Conservation (phyloP, 116 monocot species). For the Iris pallida region DNA sequence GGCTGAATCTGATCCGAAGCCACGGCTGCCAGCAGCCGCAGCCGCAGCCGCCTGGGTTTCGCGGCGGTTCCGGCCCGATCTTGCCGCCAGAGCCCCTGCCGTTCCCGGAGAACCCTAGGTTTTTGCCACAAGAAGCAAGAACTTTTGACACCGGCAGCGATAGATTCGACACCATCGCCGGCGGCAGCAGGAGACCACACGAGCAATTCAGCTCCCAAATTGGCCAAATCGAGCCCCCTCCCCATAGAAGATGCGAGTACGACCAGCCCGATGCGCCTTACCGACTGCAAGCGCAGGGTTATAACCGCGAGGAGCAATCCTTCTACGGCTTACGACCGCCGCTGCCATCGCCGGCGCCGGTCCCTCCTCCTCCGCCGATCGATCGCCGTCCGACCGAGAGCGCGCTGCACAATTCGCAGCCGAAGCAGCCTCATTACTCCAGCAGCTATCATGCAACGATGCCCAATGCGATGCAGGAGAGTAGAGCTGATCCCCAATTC, state of each 20-base stretch:
- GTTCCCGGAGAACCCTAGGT: not conserved
- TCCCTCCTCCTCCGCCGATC: too few species aligned
- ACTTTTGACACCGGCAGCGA: slow-evolving; percentile 5
- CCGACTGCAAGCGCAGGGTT: too few species aligned
- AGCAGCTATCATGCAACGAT: not conserved
- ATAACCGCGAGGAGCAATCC: not conserved
- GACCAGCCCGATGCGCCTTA: too few species aligned
- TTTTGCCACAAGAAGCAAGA: not conserved
- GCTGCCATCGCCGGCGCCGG: not conserved
- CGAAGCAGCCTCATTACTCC: not conserved
- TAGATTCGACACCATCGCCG: not conserved
- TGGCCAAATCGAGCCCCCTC: not conserved
- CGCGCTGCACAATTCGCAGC: too few species aligned
- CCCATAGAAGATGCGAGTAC: not conserved
- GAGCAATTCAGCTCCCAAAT: not conserved
- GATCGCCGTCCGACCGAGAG: too few species aligned
- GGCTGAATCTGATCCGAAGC: slow-evolving; percentile 51
- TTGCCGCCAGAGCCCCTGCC: too few species aligned
- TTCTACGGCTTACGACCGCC: slow-evolving; percentile 6
- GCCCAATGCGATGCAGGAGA: not conserved
- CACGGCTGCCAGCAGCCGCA: slow-evolving; percentile 29
- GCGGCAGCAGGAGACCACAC: too few species aligned
- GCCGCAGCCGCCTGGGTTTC: not conserved
- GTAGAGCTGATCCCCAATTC: slow-evolving; percentile 2
- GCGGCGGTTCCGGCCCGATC: not conserved